Base-by-base conservation (phyloP, 306 rosid genomes). In the Dalbergia cultrata region DNA sequence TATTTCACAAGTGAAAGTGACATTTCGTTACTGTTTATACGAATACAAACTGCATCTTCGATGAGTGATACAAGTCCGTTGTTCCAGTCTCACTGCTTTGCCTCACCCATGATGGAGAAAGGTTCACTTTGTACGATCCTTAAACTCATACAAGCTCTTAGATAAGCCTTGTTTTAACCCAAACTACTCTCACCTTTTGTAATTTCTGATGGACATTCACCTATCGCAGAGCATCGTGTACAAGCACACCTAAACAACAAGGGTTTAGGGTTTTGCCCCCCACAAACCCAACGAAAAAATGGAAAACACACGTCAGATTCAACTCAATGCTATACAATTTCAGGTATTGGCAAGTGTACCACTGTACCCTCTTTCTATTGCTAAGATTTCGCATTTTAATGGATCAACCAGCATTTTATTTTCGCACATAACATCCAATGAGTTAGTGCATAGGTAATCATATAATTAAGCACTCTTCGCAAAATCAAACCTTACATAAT, bases 401-500 rank as follows among this genome's bases (percentile, higher is more conserved):
- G 13, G 17, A 61, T 61, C 17, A 31, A 61, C 67, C 8, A 12
- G 65, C 1, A 12, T 13, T 34, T 62, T 61, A 61, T 31, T 59
- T 61, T n/a, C 21, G 16, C 50, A 53, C 54, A 22, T 49, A 16
- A 53, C 59, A 53, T 53, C 21, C 21, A 53, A n/a, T 16, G 59
- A 53, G 18, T 16, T 16, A 49, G 59, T 53, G 59, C 59, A 53
- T n/a, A 53, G 7, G 21, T 16, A n/a, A n/a, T 53, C 11, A 43
- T 7, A 43, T 43, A 43, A 53, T 53, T 16, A n/a, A 53, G 59
- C 59, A 53, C 9, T 6, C 5, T 14, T 53, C 9, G 18, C 59
- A n/a, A 4, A 53, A 80, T 13, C 49, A 59, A 66, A 70, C 8
- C n/a, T 19, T 14, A 70, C 61, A 72, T 37, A 72, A 68, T 45